Evolutionary conservation across 2,329 filamentous ascomycete species (phyloP).

Genomic region (Neopestalotiopsis rosae): DNA sequence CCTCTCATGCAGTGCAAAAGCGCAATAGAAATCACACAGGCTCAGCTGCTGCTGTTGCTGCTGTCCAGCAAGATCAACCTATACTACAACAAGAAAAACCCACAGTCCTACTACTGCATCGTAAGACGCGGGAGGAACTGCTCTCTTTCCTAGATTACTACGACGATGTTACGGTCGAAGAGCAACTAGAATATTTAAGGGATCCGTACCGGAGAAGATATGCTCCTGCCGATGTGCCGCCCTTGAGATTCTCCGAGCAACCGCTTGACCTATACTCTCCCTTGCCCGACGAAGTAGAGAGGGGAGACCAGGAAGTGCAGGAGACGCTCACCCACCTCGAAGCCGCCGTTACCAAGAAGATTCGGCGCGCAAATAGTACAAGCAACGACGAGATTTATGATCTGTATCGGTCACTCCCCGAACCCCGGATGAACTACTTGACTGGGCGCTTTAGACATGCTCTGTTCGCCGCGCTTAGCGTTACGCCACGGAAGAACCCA

Average conservation of each 20-base stretch:
- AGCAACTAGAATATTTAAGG: slow-evolving; percentile 56
- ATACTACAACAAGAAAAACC: not conserved
- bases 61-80: slow-evolving; percentile 5
- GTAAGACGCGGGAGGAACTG: slow-evolving; percentile 47
- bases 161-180: slow-evolving; percentile 53
- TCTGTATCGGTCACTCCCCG: slow-evolving; percentile 55
- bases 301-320: slow-evolving; percentile 40
- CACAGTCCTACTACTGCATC: slow-evolving; percentile 6
- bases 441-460: slow-evolving; percentile 60
- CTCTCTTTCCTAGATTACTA: slow-evolving; percentile 58
- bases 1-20: slow-evolving; percentile 22
- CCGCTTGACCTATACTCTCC: slow-evolving; percentile 55
- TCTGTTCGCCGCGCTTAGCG: slow-evolving; percentile 72
- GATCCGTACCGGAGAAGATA: slow-evolving; percentile 62
- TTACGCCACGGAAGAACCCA: slow-evolving; percentile 60
- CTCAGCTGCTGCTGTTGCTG: slow-evolving; percentile 12
- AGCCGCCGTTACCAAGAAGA: slow-evolving; percentile 44
- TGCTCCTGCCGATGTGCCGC: slow-evolving; percentile 54
- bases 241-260: slow-evolving; percentile 55
- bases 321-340: slow-evolving; percentile 45
- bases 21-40: slow-evolving; percentile 31
- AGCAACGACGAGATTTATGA: slow-evolving; percentile 53
- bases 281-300: slow-evolving; percentile 44
- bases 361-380: slow-evolving; percentile 46
- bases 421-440: slow-evolving; percentile 57